These are phyloP conservation scores for Bipolaris bicolor DNA, from an alignment of 2,329 filamentous ascomycete species.

Conservation along the genomic window DNA sequence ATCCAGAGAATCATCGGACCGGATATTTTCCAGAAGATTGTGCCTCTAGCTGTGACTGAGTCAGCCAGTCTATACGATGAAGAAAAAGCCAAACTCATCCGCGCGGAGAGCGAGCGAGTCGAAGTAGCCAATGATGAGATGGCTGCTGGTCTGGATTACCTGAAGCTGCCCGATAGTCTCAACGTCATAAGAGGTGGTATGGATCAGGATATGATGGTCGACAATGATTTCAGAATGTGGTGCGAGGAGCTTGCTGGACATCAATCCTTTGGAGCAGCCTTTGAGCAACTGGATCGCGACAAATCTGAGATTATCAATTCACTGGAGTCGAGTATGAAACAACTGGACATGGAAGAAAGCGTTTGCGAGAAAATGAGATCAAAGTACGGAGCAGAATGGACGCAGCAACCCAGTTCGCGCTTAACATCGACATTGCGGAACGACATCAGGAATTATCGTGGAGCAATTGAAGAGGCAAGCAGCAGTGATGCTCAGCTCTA, in stretches of 20 bases:
- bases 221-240: slow-evolving; percentile 92
- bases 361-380: slow-evolving; percentile 99
- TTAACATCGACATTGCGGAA: slow-evolving; percentile 85
- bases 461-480: slow-evolving; percentile 86
- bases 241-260: slow-evolving; percentile 90
- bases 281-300: slow-evolving; percentile 78
- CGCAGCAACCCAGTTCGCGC: slow-evolving; percentile 90
- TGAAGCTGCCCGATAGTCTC: slow-evolving; percentile 85
- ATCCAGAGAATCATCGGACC: slow-evolving; percentile 96
- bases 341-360: slow-evolving; percentile 94
- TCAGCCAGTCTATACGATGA: slow-evolving; percentile 97
- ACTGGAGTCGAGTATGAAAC: slow-evolving; percentile 81
- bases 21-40: slow-evolving; percentile 95
- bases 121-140: slow-evolving; percentile 94
- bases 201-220: slow-evolving; percentile 84
- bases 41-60: slow-evolving; percentile 94
- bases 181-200: slow-evolving; percentile 92
- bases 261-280: slow-evolving; percentile 76
- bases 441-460: slow-evolving; percentile 86
- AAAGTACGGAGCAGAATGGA: slow-evolving; percentile 96
- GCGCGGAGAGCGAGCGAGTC: slow-evolving; percentile 91
- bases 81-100: slow-evolving; percentile 94
- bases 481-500: slow-evolving; percentile 86
- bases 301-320: slow-evolving; percentile 75
- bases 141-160: slow-evolving; percentile 91